A percentile compares a stretch with the other conserved stretches of the same genome.
These are phyloP conservation scores for Solanum dulcamara DNA, from an alignment of 257 asterid species.

Conservation along the genomic window DNA sequence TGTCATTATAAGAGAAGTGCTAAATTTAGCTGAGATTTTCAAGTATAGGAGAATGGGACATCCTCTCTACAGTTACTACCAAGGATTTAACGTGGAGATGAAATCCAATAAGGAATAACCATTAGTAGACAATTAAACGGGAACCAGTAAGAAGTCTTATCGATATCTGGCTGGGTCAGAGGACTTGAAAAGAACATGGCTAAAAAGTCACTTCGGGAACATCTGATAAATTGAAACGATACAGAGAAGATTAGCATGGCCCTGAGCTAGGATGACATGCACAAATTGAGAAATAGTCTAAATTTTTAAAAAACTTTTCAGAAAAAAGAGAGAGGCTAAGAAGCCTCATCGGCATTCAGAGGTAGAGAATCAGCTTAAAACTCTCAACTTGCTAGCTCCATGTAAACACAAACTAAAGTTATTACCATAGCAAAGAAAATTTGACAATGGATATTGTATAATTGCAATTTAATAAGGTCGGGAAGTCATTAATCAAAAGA, in stretches of 20 bases:
- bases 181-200: neutral
- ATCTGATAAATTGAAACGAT: neutral
- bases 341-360: neutral
- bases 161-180: neutral
- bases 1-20: neutral
- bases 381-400: neutral
- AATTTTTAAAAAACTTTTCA: neutral
- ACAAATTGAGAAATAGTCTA: neutral
- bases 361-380: neutral
- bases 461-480: neutral
- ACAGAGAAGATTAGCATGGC: neutral
- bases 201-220: neutral
- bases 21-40: neutral
- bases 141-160: neutral
- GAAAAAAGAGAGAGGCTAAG: neutral
- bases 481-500: neutral
- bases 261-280: neutral
- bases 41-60: neutral
- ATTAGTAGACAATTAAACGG: neutral
- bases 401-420: neutral
- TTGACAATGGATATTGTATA: neutral
- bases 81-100: neutral
- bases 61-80: neutral
- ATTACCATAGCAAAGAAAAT: neutral
- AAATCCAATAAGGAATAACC: neutral